Conservation (phyloP, 2,329 filamentous ascomycete genomes). For the Aspergillus sergii region DNA sequence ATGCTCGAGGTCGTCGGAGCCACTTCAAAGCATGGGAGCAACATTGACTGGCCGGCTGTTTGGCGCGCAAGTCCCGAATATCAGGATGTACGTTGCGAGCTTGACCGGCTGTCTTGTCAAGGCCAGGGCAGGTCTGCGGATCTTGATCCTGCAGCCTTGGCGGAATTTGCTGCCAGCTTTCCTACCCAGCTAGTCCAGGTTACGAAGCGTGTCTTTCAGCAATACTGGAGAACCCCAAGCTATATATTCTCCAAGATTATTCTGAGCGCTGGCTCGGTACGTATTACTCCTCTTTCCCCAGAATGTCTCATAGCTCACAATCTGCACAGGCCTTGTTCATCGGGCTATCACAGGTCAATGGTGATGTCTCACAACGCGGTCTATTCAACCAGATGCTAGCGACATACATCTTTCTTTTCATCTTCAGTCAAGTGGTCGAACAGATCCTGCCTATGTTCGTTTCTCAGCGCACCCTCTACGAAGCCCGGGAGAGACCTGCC, state of each 20-base stretch:
- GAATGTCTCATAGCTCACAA: no score
- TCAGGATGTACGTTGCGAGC: slow-evolving; percentile 40
- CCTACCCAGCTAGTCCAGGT: slow-evolving; percentile 60
- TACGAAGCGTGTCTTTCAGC: slow-evolving; percentile 69
- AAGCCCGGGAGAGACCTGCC: slow-evolving; percentile 77
- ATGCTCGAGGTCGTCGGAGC: slow-evolving; percentile 36
- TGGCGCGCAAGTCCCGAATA: slow-evolving; percentile 62
- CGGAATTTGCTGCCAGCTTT: slow-evolving; percentile 44
- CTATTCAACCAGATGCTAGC: slow-evolving; percentile 82
- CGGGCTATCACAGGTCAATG: slow-evolving; percentile 74
- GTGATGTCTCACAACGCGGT: slow-evolving; percentile 70
- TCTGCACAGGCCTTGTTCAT: slow-evolving; percentile 64
- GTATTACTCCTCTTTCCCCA: no score
- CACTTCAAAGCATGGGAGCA: slow-evolving; percentile 59
- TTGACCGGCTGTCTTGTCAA: slow-evolving; percentile 45
- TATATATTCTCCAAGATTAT: slow-evolving; percentile 82
- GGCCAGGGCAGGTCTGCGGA: slow-evolving; percentile 20
- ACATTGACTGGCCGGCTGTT: slow-evolving; percentile 53
- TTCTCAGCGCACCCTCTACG: slow-evolving; percentile 77
- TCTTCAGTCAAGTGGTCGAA: slow-evolving; percentile 55
- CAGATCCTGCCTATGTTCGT: slow-evolving; percentile 77
- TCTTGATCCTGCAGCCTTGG: no score
- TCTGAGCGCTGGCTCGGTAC: slow-evolving; percentile 42
- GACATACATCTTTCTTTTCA: slow-evolving; percentile 71
- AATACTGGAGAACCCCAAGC: slow-evolving; percentile 83